These are phyloP conservation scores for Xanthoconium separans DNA, from an alignment of 1,284 basidiomycete genomes.

Conservation along the genomic window DNA sequence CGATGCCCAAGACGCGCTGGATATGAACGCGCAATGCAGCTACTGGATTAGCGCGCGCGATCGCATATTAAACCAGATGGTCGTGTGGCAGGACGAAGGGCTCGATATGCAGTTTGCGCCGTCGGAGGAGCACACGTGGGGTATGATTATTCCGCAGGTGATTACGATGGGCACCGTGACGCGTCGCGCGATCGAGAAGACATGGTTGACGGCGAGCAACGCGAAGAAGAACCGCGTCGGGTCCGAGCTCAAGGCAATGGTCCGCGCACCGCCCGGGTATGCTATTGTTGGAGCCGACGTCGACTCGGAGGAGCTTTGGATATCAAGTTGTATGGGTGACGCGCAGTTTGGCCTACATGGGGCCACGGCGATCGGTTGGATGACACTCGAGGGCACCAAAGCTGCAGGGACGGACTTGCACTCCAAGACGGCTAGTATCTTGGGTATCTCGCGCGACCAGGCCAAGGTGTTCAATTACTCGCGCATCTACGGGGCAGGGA, in stretches of 20 bases:
- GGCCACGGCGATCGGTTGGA: constrained; percentile 97
- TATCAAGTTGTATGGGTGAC: constrained; percentile 97
- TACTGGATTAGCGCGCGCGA: constrained; percentile 98
- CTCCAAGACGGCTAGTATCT: constrained; percentile 93
- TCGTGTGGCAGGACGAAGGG: constrained; percentile 73
- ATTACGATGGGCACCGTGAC: constrained; percentile 99
- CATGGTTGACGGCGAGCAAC: constrained; percentile 98
- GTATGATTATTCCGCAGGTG: constrained; percentile 94
- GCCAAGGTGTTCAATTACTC: constrained; percentile 99
- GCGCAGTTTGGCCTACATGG: constrained; percentile 98
- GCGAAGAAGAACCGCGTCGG: constrained; percentile 97
- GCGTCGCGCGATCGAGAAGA: constrained; percentile 95
- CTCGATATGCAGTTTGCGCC: constrained; percentile 48
- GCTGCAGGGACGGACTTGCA: constrained; percentile 94
- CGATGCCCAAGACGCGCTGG: constrained; percentile 82
- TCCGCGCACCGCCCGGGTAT: constrained; percentile 91
- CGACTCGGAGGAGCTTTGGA: constrained; percentile 99
- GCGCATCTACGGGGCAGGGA: constrained; percentile 96
- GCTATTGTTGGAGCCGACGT: constrained; percentile 97
- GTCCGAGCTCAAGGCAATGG: constrained; percentile 97
- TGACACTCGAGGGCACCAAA: constrained; percentile 99
- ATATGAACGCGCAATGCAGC: constrained; percentile 88
- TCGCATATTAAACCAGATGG: constrained; percentile 91
- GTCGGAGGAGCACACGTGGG: constrained; percentile 57
- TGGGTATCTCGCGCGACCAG: constrained; percentile 92